These are phyloP conservation scores for Metarhizium guizhouense DNA, from an alignment of 2,329 filamentous ascomycete species.

Conservation along the genomic window DNA sequence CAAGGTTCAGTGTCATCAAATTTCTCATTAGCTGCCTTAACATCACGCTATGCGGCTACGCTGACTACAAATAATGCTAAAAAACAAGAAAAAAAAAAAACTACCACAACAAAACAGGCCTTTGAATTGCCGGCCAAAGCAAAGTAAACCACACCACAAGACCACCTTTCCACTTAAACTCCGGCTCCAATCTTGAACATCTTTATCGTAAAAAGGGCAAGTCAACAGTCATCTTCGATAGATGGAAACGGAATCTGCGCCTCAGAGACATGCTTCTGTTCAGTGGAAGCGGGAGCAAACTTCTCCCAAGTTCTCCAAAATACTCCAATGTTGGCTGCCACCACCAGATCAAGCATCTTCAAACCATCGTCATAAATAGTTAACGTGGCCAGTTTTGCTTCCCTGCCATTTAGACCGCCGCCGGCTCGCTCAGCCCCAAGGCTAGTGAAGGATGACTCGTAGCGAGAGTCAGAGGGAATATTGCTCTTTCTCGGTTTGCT, in stretches of 20 bases:
- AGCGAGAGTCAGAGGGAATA: constrained; percentile 14
- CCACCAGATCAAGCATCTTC: constrained; percentile 90
- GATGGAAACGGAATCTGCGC: background rate
- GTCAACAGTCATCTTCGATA: too few species aligned
- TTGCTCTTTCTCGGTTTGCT: too few species aligned
- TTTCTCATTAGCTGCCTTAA: background rate
- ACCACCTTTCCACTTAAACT: background rate
- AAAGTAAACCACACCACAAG: background rate
- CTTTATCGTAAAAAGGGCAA: too few species aligned
- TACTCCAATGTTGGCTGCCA: constrained; percentile 83
- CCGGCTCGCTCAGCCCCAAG: constrained; percentile 78
- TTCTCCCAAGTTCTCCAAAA: constrained; percentile 88
- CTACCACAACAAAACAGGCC: background rate
- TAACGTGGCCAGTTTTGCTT: constrained; percentile 88
- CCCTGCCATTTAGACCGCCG: constrained; percentile 74
- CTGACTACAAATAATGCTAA: background rate
- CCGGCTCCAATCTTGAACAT: background rate
- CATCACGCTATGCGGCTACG: background rate
- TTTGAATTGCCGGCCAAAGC: background rate
- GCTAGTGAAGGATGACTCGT: constrained; percentile 54
- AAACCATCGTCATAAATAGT: constrained; percentile 83
- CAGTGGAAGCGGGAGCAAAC: constrained; percentile 23
- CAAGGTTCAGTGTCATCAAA: background rate
- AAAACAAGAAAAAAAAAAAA: background rate
- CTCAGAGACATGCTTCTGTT: background rate